Evolutionary conservation across 2,329 filamentous ascomycete species (phyloP).

Genomic region (Penicillium sp.): DNA sequence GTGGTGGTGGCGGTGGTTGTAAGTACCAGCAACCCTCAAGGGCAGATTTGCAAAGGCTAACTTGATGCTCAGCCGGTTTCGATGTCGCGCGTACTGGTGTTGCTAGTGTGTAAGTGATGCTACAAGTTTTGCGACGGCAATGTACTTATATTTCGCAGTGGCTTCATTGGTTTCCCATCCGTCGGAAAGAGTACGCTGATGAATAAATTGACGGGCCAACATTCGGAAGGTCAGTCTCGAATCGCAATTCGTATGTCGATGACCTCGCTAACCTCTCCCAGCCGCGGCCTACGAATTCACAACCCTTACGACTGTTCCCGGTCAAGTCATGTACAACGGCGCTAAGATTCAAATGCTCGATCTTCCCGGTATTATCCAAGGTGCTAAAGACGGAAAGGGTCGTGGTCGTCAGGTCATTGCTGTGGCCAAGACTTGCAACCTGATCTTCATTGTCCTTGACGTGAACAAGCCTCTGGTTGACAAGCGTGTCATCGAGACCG

Average conservation of each 20-base stretch:
- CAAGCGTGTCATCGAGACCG: slow-evolving; percentile 91
- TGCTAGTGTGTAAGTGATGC: slow-evolving; percentile 70
- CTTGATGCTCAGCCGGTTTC: slow-evolving; percentile 67
- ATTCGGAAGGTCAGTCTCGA: slow-evolving; percentile 69
- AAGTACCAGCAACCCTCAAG: slow-evolving; percentile 22
- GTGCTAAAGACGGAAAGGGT: slow-evolving; percentile 96
- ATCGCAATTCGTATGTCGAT: neutral
- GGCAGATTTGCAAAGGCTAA: slow-evolving; percentile 15
- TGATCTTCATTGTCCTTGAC: slow-evolving; percentile 98
- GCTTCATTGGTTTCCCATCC: slow-evolving; percentile 97
- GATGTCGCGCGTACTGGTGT: slow-evolving; percentile 98
- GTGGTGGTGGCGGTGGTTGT: slow-evolving; percentile 78
- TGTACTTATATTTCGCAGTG: slow-evolving; percentile 43
- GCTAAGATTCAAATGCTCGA: slow-evolving; percentile 98
- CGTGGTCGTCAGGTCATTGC: slow-evolving; percentile 98
- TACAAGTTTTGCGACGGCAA: neutral
- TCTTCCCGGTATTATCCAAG: slow-evolving; percentile 97
- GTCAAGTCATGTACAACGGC: slow-evolving; percentile 94
- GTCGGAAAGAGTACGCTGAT: slow-evolving; percentile 98
- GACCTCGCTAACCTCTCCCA: slow-evolving; percentile 28
- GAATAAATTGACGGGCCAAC: slow-evolving; percentile 90
- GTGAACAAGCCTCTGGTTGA: slow-evolving; percentile 98
- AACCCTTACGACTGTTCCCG: slow-evolving; percentile 93
- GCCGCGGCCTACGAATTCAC: slow-evolving; percentile 98
- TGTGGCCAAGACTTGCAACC: slow-evolving; percentile 95